phyloP scores from a whole-genome alignment of 495 filamentous ascomycete genomes.

The Hyphodiscus hymeniophilus region DNA sequence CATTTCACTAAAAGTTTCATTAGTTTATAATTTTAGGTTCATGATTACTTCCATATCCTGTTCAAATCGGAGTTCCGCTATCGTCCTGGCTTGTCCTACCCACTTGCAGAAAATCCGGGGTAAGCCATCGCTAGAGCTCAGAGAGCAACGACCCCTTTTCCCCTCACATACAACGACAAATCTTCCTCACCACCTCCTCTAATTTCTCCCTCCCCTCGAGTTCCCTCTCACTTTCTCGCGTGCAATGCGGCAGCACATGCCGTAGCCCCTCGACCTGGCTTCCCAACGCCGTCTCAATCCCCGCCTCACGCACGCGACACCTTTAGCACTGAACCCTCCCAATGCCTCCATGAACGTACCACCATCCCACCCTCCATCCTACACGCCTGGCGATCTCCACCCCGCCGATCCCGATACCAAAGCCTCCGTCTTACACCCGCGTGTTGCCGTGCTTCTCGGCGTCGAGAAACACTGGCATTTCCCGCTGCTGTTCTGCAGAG shows the following conservation, averaged over 20 bases:
- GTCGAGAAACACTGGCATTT: constrained; percentile 55
- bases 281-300: constrained; percentile 6
- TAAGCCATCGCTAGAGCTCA: neutral
- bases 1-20: too few relatives aligned
- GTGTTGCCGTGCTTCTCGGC: constrained; percentile 56
- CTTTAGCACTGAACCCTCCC: neutral
- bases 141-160: neutral
- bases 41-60: too few relatives aligned
- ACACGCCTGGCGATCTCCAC: constrained; percentile 14
- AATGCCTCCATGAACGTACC: neutral
- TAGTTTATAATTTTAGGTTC: too few relatives aligned
- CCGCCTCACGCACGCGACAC: constrained; percentile 1
- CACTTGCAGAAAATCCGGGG: too few relatives aligned
- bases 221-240: constrained; percentile 3
- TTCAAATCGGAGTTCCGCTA: too few relatives aligned
- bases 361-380: constrained; percentile 4
- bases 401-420: constrained; percentile 12
- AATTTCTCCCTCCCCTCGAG: neutral
- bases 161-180: neutral
- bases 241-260: constrained; percentile 28
- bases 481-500: constrained; percentile 52
- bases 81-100: too few relatives aligned
- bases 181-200: constrained; percentile 1
- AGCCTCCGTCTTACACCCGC: constrained; percentile 42
- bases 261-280: constrained; percentile 20